These are phyloP conservation scores for Cladosporium sp. DNA, from an alignment of 2,329 filamentous ascomycete species.

Conservation along the genomic window DNA sequence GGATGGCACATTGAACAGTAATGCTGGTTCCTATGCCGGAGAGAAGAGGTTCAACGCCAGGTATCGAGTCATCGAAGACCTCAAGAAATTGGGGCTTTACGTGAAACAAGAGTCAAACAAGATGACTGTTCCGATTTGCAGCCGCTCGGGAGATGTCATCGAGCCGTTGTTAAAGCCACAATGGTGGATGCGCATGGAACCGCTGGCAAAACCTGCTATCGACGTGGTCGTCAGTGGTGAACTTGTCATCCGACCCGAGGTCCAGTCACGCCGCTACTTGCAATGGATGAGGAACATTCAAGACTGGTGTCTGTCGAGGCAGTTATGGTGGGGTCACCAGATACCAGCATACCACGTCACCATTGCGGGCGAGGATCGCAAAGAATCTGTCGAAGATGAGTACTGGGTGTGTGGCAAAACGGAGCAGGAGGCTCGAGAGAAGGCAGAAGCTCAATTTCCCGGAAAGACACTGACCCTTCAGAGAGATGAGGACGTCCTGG, in stretches of 20 bases:
- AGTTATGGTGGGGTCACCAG: slow-evolving; percentile 97
- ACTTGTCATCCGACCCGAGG: slow-evolving; percentile 44
- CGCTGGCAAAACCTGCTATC: not conserved
- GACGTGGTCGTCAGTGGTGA: slow-evolving; percentile 72
- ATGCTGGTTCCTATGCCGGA: slow-evolving; percentile 74
- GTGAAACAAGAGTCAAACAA: slow-evolving; percentile 93
- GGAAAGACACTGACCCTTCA: slow-evolving; percentile 73
- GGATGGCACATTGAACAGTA: slow-evolving; percentile 81
- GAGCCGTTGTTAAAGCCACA: slow-evolving; percentile 93
- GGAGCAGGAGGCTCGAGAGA: slow-evolving; percentile 71
- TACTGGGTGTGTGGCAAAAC: slow-evolving; percentile 81
- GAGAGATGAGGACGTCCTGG: slow-evolving; percentile 85
- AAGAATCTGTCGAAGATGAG: slow-evolving; percentile 56
- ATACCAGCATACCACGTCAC: slow-evolving; percentile 75
- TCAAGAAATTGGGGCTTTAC: slow-evolving; percentile 71
- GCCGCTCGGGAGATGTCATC: slow-evolving; percentile 85
- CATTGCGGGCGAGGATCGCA: slow-evolving; percentile 65
- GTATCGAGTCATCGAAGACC: slow-evolving; percentile 64
- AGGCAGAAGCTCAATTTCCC: slow-evolving; percentile 74
- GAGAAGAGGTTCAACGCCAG: slow-evolving; percentile 89
- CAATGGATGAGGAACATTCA: slow-evolving; percentile 84
- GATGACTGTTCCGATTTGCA: slow-evolving; percentile 36
- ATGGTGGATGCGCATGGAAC: slow-evolving; percentile 89
- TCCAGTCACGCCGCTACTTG: slow-evolving; percentile 59
- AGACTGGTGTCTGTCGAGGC: slow-evolving; percentile 91